Base-by-base conservation (phyloP, 148 eudicot genomes). In the Camellia lanceoleosa region DNA sequence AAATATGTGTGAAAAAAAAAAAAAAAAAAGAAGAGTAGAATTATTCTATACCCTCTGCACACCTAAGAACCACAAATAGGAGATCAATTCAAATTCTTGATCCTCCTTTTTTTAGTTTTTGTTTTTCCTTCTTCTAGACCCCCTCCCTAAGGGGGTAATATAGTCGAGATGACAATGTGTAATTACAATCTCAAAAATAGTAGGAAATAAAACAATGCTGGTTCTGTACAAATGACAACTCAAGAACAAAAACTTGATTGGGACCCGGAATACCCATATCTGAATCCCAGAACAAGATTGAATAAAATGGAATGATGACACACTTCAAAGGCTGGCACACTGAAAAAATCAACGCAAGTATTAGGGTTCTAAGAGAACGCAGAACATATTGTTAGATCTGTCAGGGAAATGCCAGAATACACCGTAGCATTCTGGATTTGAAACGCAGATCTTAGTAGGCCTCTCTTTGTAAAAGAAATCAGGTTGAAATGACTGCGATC, bases 161-260 rank as follows among this genome's bases (percentile, higher is more conserved):
- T 79, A 88, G 91, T 91, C 87, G 89, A 88, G 87, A 80, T 88
- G 88, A 92, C 95, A 74, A 81, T 83, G 90, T 89, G 78, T 93
- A 87, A 77, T 85, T 87, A 91, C 89, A 90, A 87, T 80, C 88
- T 84, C 58, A 79, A 83, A 71, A 65, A 30, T 30, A 65, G 74
- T 61, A 84, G 73, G 56, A 81, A 65, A 77, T 78, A 85, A 80
- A 82, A 79, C 82, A 83, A 77, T 82, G 77, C 78, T 78, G 74
- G 79, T 74, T 82, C 82, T 94, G 85, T 89, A 90, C 94, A 94
- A 83, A 52, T 58, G 83, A 85, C 80, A 68, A 78, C 81, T 64
- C 69, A 79, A 79, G 76, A 81, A 82, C 81, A 81, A 80, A 84
- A 80, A 75, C 68, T 83, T 78, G 77, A 64, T 73, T 66, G 85